Evolutionary conservation across 495 filamentous ascomycete genomes (phyloP).

Genomic region (Penicillium pulvis): DNA sequence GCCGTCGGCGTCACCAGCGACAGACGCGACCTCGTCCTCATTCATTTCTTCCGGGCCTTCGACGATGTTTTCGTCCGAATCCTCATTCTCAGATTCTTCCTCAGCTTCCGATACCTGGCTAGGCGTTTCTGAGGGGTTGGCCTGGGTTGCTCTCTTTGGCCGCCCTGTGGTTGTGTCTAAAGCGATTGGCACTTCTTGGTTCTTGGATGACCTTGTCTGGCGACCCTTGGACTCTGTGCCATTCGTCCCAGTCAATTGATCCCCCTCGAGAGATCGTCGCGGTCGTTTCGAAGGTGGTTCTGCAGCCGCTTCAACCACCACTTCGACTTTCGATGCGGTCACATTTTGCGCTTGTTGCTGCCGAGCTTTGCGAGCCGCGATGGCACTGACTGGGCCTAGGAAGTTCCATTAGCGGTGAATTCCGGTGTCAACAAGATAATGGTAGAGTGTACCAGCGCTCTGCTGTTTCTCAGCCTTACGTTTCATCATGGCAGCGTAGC

Average conservation of each 20-base stretch:
- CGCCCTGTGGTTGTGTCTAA: constrained; percentile 10
- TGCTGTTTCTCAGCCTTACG: constrained; percentile 49
- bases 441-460: constrained; percentile 31
- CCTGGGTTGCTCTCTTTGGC: constrained; percentile 9
- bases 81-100: constrained; percentile 23
- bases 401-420: constrained; percentile 8
- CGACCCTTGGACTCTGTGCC: constrained; percentile 17
- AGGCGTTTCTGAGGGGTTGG: background rate
- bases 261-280: constrained; percentile 32
- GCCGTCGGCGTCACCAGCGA: constrained; percentile 33
- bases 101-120: constrained; percentile 4
- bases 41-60: constrained; percentile 19
- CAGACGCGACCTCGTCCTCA: constrained; percentile 28
- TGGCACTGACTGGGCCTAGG: constrained; percentile 45
- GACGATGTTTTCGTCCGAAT: constrained; percentile 24
- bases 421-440: background rate
- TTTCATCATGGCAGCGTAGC: constrained; percentile 33
- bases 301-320: constrained; percentile 16
- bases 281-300: constrained; percentile 43
- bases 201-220: constrained; percentile 31
- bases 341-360: constrained; percentile 38
- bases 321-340: constrained; percentile 19
- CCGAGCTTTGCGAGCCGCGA: constrained; percentile 52
- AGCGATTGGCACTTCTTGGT: constrained; percentile 20
- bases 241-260: constrained; percentile 9